Evolutionary conservation across 331 rosid genomes (phyloP).

Genomic region (Arachis monticola): DNA sequence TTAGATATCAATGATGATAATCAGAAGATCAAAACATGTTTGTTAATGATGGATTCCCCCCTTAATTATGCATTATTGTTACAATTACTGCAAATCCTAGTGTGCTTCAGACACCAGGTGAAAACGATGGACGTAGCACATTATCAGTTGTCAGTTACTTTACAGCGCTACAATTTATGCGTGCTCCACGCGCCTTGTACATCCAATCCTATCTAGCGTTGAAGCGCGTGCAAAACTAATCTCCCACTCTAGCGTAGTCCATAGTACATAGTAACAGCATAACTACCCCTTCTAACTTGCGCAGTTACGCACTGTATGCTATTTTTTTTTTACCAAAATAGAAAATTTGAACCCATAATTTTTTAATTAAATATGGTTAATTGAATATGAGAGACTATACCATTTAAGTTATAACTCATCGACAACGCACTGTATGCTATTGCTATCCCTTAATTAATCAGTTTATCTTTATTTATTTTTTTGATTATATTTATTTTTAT

Average conservation of each 20-base stretch:
- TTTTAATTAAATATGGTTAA: too few species aligned
- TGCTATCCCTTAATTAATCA: slow-evolving; percentile 4
- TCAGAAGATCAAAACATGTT: too few species aligned
- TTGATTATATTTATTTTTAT: too few species aligned
- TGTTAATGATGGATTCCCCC: too few species aligned
- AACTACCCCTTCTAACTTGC: background rate
- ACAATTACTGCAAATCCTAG: background rate
- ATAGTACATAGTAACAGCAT: background rate
- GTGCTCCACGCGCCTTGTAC: slow-evolving; percentile 24
- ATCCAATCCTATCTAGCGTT: background rate
- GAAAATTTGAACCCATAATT: too few species aligned
- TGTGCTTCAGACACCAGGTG: slow-evolving; percentile 18
- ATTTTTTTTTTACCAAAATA: too few species aligned
- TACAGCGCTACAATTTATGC: slow-evolving; percentile 30
- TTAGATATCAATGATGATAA: too few species aligned
- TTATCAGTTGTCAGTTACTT: slow-evolving; percentile 42
- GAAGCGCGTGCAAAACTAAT: background rate
- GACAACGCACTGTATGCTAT: too few species aligned
- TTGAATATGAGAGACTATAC: too few species aligned
- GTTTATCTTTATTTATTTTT: background rate
- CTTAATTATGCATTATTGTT: too few species aligned
- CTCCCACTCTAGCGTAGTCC: background rate
- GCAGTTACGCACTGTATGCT: background rate
- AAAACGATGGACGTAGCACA: slow-evolving; percentile 34
- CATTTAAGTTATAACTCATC: too few species aligned